Base-by-base conservation (phyloP, 2,329 filamentous ascomycete genomes). In the Fusarium metavorans region DNA sequence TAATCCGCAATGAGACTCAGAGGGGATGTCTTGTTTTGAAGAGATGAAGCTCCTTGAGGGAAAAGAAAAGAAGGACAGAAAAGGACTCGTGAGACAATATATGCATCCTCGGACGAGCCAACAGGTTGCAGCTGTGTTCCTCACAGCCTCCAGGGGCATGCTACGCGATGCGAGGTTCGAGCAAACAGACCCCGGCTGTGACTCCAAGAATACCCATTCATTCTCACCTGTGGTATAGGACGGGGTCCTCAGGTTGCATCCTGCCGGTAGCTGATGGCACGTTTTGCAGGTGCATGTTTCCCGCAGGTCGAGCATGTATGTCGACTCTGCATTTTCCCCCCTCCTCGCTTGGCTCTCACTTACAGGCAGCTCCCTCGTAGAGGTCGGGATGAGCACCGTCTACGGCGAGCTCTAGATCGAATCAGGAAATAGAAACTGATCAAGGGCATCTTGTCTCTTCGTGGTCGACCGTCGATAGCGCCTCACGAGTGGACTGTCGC, bases 261-360 rank as follows among this genome's bases (percentile, higher is more conserved):
- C 59, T 57, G 65, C 43, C 48, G 65, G 65, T 43, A 57, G 23
- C 35, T 64, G 20, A 56, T 57, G 65, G 35, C 25, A 57, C 48
- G 59, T 56, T 67, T 56, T 61, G 34, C 27, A 58, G 50, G 64
- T 60, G 63, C 39, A 23, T 20, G 52, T 41, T 48, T 58, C 37
- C 37, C 16, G 62, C 62, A 45, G 63, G 30, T 50, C 41, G 56
- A 52, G 48, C 10, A 50, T 57, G 54, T 64, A 32, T 34, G 50
- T 30, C 37, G 62, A 32, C 35, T 37, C 37, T 48, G 60, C 60
- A 54, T 64, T 30, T 39, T 18, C 18, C 45, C 43, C 30, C 60
- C 50, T 64, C 61, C 35, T 64, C 50, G 50, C 50, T 64, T 43
- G 60, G n/a, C 30, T 58, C 50, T n/a, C 14, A 58, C 50, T 37